phyloP scores from a whole-genome alignment of 441 rosid genomes.

The Brassica hybrid region DNA sequence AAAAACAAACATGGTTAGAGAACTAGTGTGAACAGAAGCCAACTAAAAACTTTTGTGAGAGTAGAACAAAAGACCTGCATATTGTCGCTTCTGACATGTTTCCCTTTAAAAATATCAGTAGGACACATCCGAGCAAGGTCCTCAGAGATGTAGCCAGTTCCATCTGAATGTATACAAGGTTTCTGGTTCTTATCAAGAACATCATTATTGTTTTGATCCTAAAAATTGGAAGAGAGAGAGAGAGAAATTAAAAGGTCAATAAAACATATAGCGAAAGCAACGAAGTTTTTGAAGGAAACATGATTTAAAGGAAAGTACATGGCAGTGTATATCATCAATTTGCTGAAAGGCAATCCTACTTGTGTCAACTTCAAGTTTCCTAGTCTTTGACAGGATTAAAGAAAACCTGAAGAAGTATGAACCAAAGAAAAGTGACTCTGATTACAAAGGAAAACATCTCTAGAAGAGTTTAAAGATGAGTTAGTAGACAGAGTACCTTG shows the following conservation, averaged over 20 bases:
- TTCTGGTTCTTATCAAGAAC: constrained; percentile 52
- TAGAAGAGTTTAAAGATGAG: no score
- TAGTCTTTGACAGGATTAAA: constrained; percentile 73
- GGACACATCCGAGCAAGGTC: constrained; percentile 79
- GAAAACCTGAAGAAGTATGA: constrained; percentile 59
- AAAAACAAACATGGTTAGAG: neutral
- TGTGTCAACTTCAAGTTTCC: constrained; percentile 55
- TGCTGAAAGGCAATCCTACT: constrained; percentile 28
- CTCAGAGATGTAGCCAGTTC: no score
- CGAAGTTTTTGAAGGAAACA: neutral
- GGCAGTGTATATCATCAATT: constrained; percentile 59
- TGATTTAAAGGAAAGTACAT: constrained; percentile 44
- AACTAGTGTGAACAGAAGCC: neutral
- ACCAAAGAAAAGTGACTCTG: neutral
- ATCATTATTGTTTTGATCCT: constrained; percentile 54
- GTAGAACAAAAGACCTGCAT: constrained; percentile 55
- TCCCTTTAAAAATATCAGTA: constrained; percentile 45
- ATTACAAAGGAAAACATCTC: neutral
- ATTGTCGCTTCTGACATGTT: constrained; percentile 17
- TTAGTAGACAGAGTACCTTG: constrained; percentile 49
- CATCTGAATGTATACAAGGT: constrained; percentile 65
- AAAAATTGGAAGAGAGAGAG: constrained; percentile 16
- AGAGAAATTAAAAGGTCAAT: neutral
- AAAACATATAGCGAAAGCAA: neutral
- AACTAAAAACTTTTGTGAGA: neutral